Evolutionary conservation across 495 filamentous ascomycete species (phyloP).

Genomic region (Talaromyces borbonicus): DNA sequence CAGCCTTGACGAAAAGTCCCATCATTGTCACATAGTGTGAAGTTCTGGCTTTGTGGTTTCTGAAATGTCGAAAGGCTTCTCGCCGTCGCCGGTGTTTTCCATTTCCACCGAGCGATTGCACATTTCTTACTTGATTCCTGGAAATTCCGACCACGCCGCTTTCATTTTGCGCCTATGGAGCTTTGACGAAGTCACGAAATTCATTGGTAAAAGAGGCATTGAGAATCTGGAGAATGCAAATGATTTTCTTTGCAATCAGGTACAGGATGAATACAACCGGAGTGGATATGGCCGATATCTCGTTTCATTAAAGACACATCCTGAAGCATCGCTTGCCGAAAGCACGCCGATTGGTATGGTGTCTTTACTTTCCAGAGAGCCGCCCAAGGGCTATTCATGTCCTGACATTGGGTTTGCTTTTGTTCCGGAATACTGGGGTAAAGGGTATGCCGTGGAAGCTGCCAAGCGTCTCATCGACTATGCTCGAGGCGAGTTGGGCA

Average conservation of each 20-base stretch:
- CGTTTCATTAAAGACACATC: constrained; percentile 12
- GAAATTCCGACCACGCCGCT: constrained; percentile 18
- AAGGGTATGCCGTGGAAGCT: constrained; percentile 32
- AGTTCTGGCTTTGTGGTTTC: too few species aligned
- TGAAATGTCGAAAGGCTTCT: constrained; percentile 1
- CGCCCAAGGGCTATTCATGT: constrained; percentile 11
- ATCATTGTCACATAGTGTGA: too few species aligned
- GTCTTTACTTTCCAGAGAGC: constrained; percentile 19
- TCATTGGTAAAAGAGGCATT: constrained; percentile 15
- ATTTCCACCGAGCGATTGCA: constrained; percentile 24
- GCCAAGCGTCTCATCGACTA: constrained; percentile 20
- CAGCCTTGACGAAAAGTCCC: too few species aligned
- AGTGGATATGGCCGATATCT: constrained; percentile 23
- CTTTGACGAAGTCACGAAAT: constrained; percentile 20
- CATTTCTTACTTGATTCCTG: constrained; percentile 21
- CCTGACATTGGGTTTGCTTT: constrained; percentile 30
- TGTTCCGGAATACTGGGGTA: constrained; percentile 20
- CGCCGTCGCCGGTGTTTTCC: constrained; percentile 13
- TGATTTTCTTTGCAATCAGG: constrained; percentile 11
- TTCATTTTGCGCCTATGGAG: constrained; percentile 29
- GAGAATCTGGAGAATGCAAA: constrained; percentile 16
- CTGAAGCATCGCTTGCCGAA: constrained; percentile 4
- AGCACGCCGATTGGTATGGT: constrained; percentile 19
- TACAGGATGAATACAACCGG: constrained; percentile 17
- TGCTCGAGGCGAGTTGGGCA: constrained; percentile 11